phyloP scores from a whole-genome alignment of 1,284 basidiomycete species.

The Ceratorhiza oryzae-sativae region DNA sequence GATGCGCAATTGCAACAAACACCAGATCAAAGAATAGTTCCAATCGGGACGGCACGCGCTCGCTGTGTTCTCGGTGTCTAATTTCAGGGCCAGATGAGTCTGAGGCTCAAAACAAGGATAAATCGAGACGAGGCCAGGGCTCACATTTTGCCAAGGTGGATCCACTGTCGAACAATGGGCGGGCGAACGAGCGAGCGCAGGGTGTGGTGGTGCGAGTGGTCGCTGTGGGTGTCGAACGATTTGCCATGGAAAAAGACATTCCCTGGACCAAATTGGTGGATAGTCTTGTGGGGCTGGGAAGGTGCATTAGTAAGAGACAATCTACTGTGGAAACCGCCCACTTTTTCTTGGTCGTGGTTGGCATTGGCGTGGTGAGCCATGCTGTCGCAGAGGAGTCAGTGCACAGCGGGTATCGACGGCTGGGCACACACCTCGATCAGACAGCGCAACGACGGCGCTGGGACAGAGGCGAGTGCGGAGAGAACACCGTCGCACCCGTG shows the following conservation, averaged over 20 bases:
- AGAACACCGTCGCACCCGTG: neutral
- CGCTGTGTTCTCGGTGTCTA: slow-evolving; percentile 34
- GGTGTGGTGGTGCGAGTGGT: slow-evolving; percentile 24
- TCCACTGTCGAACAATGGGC: slow-evolving; percentile 24
- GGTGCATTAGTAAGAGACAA: neutral
- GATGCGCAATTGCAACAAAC: slow-evolving; percentile 54
- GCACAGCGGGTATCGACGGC: neutral
- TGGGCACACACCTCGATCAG: neutral
- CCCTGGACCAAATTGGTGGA: slow-evolving; percentile 21
- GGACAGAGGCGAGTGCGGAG: no score
- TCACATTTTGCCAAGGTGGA: slow-evolving; percentile 34
- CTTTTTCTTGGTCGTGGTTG: slow-evolving; percentile 11
- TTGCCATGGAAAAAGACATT: slow-evolving; percentile 27
- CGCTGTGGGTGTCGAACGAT: slow-evolving; percentile 17
- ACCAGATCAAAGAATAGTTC: slow-evolving; percentile 55
- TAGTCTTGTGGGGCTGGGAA: slow-evolving; percentile 13
- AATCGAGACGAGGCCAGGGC: neutral
- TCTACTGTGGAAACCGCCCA: no score
- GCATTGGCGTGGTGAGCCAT: slow-evolving; percentile 6
- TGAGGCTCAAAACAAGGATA: neutral
- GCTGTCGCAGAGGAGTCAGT: neutral
- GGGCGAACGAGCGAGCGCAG: slow-evolving; percentile 2
- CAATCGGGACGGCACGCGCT: slow-evolving; percentile 44
- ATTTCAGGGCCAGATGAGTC: neutral
- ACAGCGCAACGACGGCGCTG: neutral